Evolutionary conservation across 164 flowering plant species (phyloP), one percentile per base, ranked within the genome.

Genomic region (Stephania yunnanensis): DNA sequence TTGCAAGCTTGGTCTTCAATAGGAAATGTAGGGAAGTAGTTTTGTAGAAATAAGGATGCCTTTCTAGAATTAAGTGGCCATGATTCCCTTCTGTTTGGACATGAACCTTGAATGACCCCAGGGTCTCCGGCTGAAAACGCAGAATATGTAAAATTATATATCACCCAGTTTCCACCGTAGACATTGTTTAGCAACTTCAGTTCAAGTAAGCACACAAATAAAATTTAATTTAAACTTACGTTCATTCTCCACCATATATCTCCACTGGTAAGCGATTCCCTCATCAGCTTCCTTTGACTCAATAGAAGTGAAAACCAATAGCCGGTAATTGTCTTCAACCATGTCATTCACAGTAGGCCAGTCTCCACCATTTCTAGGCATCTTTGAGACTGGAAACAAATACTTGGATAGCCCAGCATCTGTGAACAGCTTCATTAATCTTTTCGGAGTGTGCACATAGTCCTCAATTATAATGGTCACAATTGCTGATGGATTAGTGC

Each of bases 261-360:
- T 91, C 99, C 98, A 96, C 75, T 94, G 98, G 77, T 94, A 96
- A 42, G 99, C 97, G 73, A 96, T 84, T 76, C 97, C 97, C 83
- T 96, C 99, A 53, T 83, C 83, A 10, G 87, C 89, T 86, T 96
- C 99, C 82, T 96, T 96, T 12, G 98, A 89, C 71, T 92, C 89
- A 75, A 79, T 85, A 71, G 98, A 94, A 15, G 98, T 90, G 83
- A 96, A 96, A 81, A 96, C 98, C 68, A 96, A 80, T 71, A 96
- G 91, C 58, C 97, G 85, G 75, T 90, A 84, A 81, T 94, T 94
- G 55, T 84, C 81, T 50, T 86, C 84, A 66, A 90, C 87, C 99
- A 96, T 94, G 50, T 89, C 89, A 68, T 84, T 85, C 55, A 96
- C 88, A 64, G 97, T 91, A 29, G 98, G 99, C 99, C 99, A 96